A percentile compares a stretch with the other conserved stretches of the same genome.
Evolutionary conservation across 306 rosid genomes (phyloP).

Genomic region (Cicer cuneatum): DNA sequence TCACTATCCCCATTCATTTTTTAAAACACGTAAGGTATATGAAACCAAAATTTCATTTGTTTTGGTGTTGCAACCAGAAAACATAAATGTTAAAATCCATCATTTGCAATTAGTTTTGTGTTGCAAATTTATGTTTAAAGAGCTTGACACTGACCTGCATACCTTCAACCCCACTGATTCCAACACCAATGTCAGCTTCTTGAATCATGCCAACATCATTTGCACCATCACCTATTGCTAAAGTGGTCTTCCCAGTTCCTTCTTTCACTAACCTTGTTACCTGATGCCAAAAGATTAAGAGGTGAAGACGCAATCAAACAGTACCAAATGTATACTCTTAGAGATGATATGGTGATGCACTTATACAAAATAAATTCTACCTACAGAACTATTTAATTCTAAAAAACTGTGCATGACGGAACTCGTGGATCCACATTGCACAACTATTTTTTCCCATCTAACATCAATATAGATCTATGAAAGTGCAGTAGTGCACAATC

Average conservation of each 20-base stretch:
- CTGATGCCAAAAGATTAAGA: conserved; percentile 51
- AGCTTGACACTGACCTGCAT: conserved; percentile 87
- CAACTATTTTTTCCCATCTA: conserved; percentile 17
- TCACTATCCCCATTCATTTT: conserved; percentile 29
- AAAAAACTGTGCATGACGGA: conserved; percentile 23
- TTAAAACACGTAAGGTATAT: conserved; percentile 31
- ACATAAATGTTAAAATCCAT: conserved; percentile 22
- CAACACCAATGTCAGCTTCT: conserved; percentile 99
- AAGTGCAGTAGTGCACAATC: conserved; percentile 15
- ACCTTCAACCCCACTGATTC: conserved; percentile 99
- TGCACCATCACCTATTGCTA: conserved; percentile 99
- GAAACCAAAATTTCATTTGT: conserved; percentile 24
- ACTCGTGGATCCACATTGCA: conserved; percentile 22
- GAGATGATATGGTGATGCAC: conserved; percentile 4
- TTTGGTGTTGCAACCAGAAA: conserved; percentile 25
- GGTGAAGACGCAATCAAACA: conserved; percentile 31
- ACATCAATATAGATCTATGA: conserved; percentile 25
- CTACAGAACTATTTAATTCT: conserved; percentile 30
- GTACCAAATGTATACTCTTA: conserved; percentile 9
- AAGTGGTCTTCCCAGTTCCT: conserved; percentile 92
- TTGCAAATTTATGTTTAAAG: conserved; percentile 26
- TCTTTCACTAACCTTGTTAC: conserved; percentile 93
- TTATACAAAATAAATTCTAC: conserved; percentile 19
- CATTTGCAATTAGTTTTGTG: conserved; percentile 20
- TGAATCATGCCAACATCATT: conserved; percentile 99